Evolutionary conservation across 2,329 filamentous ascomycete genomes (phyloP).

Genomic region (Fusarium tupiense): DNA sequence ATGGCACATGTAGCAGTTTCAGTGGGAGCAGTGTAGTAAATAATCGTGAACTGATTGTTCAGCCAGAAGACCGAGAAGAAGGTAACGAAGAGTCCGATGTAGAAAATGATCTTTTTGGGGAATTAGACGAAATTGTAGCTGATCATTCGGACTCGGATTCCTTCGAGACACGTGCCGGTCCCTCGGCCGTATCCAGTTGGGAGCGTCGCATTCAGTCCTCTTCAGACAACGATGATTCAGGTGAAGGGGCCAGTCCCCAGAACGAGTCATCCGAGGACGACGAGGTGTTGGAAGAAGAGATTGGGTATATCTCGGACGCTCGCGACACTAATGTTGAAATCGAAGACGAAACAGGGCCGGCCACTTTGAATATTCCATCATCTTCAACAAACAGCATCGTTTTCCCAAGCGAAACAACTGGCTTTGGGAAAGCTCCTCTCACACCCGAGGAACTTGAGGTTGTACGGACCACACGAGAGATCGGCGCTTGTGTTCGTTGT

Average conservation of each 20-base stretch:
- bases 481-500: constrained; percentile 33
- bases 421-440: background rate
- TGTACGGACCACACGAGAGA: background rate
- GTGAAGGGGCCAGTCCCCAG: background rate
- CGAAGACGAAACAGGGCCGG: background rate
- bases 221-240: background rate
- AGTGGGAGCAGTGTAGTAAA: background rate
- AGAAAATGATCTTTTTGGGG: background rate
- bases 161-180: background rate
- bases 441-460: background rate
- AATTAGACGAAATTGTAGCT: background rate
- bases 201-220: background rate
- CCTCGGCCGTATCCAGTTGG: background rate
- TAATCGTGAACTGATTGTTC: background rate
- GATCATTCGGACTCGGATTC: background rate
- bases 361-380: background rate
- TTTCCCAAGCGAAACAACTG: background rate
- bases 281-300: constrained; percentile 4
- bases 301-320: background rate
- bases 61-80: background rate
- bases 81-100: background rate
- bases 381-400: background rate
- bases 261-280: background rate
- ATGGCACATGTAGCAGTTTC: background rate
- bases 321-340: background rate